These are phyloP conservation scores for Melaleuca quinquenervia DNA, from an alignment of 345 rosid species.

Conservation along the genomic window DNA sequence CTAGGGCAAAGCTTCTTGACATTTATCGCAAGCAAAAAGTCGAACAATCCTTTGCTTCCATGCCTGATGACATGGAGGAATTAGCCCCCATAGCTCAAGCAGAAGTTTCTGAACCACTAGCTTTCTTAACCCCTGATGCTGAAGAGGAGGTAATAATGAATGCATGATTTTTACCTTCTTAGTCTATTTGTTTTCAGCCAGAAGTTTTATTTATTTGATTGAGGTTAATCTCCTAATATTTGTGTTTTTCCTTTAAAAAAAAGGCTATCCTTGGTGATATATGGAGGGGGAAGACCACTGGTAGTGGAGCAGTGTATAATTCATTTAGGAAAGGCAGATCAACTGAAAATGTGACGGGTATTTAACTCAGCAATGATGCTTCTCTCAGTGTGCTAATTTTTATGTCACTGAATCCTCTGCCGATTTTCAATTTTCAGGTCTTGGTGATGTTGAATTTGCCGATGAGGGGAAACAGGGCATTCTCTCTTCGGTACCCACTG, in stretches of 20 bases:
- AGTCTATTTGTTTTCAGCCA: background rate
- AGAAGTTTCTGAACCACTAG: slow-evolving; percentile 39
- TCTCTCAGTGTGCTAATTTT: background rate
- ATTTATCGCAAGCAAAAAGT: slow-evolving; percentile 41
- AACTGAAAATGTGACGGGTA: slow-evolving; percentile 32
- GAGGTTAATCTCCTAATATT: background rate
- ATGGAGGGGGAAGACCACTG: slow-evolving; percentile 57
- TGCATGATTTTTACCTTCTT: background rate
- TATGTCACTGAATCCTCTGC: background rate
- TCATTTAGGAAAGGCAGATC: slow-evolving; percentile 29
- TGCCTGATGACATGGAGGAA: slow-evolving; percentile 52
- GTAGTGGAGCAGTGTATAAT: slow-evolving; percentile 38
- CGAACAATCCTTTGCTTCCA: slow-evolving; percentile 16
- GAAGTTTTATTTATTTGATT: background rate
- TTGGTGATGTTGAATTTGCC: slow-evolving; percentile 17
- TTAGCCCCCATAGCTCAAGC: slow-evolving; percentile 29
- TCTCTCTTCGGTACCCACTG: slow-evolving; percentile 4
- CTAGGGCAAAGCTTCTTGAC: slow-evolving; percentile 81
- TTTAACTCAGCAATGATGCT: background rate
- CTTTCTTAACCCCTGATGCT: slow-evolving; percentile 62
- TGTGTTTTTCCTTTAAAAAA: background rate
- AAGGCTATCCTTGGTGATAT: slow-evolving; percentile 49
- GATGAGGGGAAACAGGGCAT: slow-evolving; percentile 26
- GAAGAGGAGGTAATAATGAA: slow-evolving; percentile 60
- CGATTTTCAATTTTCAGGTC: slow-evolving; percentile 10